Percentiles rank a stretch among this genome's conserved stretches.
Conservation (phyloP, 2,329 filamentous ascomycete species). For the Dactylellina leptospora region DNA sequence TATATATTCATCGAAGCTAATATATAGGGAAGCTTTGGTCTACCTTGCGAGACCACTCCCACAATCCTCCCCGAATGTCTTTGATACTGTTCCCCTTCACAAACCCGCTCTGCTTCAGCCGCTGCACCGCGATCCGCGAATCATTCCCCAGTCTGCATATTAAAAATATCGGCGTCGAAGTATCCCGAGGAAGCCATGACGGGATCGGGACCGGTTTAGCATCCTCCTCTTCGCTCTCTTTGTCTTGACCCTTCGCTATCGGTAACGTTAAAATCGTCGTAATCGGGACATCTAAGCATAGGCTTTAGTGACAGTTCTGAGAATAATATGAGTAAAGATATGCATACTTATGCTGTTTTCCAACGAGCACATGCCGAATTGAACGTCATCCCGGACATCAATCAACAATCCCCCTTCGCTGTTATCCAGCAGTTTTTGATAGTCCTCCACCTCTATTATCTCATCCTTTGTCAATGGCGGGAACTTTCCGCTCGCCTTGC, state of each 20-base stretch:
- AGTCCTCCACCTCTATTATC: constrained; percentile 73
- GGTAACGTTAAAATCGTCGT: constrained; percentile 41
- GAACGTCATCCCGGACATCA: constrained; percentile 84
- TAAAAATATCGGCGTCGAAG: constrained; percentile 70
- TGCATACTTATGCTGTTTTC: constrained; percentile 72
- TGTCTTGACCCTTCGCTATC: constrained; percentile 7
- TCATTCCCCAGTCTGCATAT: constrained; percentile 81
- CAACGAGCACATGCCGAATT: constrained; percentile 82
- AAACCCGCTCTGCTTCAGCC: constrained; percentile 68
- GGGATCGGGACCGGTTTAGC: constrained; percentile 24
- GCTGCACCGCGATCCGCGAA: constrained; percentile 74
- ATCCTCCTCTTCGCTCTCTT: constrained; percentile 8
- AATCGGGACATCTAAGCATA: constrained; percentile 43
- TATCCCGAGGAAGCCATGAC: constrained; percentile 61
- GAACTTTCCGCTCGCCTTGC: constrained; percentile 64
- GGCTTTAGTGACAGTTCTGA: neutral
- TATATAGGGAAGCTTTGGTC: constrained; percentile 70
- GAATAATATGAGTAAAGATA: too few species aligned
- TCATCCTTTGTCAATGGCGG: constrained; percentile 70
- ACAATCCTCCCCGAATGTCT: constrained; percentile 76
- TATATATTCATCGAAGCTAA: constrained; percentile 56
- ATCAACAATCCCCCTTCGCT: constrained; percentile 69
- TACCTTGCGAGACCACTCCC: constrained; percentile 75
- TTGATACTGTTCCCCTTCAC: constrained; percentile 69
- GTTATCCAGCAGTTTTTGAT: constrained; percentile 60